These are phyloP conservation scores for Botrytis medusae DNA, from an alignment of 2,329 filamentous ascomycete genomes.

Conservation along the genomic window DNA sequence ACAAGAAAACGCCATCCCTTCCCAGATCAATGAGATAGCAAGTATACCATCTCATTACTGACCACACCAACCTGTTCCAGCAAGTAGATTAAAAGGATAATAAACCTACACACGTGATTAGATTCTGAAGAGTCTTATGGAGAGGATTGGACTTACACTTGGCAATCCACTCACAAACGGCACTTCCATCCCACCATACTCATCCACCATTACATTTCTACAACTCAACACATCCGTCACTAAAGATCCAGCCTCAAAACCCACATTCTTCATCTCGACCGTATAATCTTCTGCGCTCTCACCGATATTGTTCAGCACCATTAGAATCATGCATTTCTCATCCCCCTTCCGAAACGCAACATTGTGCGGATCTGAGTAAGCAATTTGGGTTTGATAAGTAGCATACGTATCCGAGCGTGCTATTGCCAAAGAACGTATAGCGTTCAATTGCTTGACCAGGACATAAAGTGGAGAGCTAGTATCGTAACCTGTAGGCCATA, in stretches of 20 bases:
- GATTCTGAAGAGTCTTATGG: not conserved
- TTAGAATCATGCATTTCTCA: slow-evolving; percentile 25
- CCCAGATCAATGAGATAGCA: not conserved
- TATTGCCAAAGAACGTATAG: slow-evolving; percentile 25
- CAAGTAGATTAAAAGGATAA: not conserved
- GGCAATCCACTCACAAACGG: slow-evolving; percentile 11
- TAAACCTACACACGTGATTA: not conserved
- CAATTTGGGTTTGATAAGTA: slow-evolving; percentile 22
- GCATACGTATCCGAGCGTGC: slow-evolving; percentile 17
- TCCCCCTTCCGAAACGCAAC: slow-evolving; percentile 28
- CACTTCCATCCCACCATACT: slow-evolving; percentile 16
- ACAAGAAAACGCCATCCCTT: not conserved
- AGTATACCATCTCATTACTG: not conserved
- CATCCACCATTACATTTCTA: slow-evolving; percentile 14
- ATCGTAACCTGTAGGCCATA: slow-evolving; percentile 44
- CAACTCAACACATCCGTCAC: slow-evolving; percentile 29
- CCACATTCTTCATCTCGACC: slow-evolving; percentile 19
- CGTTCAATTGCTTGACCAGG: slow-evolving; percentile 36
- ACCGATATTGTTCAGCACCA: slow-evolving; percentile 45
- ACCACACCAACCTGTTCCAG: not conserved
- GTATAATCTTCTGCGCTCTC: slow-evolving; percentile 15
- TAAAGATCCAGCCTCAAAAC: slow-evolving; percentile 14
- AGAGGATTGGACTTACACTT: not conserved
- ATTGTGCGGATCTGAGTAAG: slow-evolving; percentile 25
- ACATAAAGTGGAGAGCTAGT: slow-evolving; percentile 43